Conservation (phyloP, 371 early-diverging fungal genomes). For the Mucor circinelloides region DNA sequence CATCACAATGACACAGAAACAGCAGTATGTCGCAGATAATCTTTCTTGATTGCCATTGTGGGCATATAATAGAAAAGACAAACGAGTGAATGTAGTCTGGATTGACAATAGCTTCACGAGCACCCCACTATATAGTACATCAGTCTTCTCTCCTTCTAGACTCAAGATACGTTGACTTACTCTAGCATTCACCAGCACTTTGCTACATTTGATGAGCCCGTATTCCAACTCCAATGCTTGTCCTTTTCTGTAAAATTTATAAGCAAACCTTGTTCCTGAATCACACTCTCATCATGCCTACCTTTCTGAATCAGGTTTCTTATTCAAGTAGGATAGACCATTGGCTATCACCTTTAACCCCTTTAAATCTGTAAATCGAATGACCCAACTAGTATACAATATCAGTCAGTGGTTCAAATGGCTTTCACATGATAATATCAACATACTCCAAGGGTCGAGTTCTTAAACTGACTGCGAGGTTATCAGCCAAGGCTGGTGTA, state of each 20-base stretch:
- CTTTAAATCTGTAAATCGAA: conserved; percentile 68
- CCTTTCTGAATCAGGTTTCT: conserved; percentile 30
- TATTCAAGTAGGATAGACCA: conserved; percentile 55
- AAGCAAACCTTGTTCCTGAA: not conserved
- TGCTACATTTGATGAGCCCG: conserved; percentile 76
- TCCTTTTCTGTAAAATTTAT: conserved; percentile 46
- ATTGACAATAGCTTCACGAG: conserved; percentile 67
- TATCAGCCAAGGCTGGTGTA: conserved; percentile 39
- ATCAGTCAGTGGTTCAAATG: not conserved
- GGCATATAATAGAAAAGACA: conserved; percentile 72
- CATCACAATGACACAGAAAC: conserved; percentile 76
- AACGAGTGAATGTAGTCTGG: conserved; percentile 66
- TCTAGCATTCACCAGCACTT: conserved; percentile 67
- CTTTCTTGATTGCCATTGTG: conserved; percentile 69
- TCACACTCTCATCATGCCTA: not conserved
- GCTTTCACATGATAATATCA: not conserved
- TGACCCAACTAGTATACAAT: conserved; percentile 38
- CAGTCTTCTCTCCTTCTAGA: not conserved
- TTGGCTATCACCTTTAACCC: conserved; percentile 64
- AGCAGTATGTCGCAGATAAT: conserved; percentile 73
- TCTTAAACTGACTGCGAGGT: conserved; percentile 49
- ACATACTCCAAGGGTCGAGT: conserved; percentile 49
- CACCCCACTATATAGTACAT: conserved; percentile 58
- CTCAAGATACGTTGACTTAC: conserved; percentile 17
- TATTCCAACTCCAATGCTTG: conserved; percentile 66